Evolutionary conservation across 345 rosid species (phyloP).

Genomic region (Eucalyptus erythrocorys): DNA sequence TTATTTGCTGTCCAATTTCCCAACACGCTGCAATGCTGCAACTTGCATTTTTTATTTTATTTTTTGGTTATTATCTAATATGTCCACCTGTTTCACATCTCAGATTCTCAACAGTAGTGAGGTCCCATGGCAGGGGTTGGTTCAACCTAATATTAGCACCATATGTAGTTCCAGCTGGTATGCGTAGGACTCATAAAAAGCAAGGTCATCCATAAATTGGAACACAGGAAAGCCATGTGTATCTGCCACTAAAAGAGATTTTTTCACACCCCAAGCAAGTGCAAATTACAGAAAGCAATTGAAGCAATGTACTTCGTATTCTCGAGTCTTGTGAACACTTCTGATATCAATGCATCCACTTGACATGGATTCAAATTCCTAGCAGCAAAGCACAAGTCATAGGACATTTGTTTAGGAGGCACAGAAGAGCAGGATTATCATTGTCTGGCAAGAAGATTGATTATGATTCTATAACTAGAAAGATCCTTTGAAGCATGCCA

Average conservation of each 20-base stretch:
- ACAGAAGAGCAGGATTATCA: not conserved
- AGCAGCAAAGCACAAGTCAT: not conserved
- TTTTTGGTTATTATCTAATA: not conserved
- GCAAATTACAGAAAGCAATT: not conserved
- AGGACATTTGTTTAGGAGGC: not conserved
- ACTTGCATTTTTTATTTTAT: not conserved
- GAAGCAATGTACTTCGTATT: not conserved
- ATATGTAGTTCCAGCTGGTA: not conserved
- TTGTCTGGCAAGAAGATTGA: not conserved
- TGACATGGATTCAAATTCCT: not conserved
- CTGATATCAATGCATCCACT: not conserved
- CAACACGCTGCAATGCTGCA: not conserved
- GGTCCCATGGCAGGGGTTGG: not conserved
- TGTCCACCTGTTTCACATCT: not conserved
- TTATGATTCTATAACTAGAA: not conserved
- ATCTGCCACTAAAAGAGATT: not conserved
- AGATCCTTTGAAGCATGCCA: not conserved
- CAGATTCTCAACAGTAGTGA: not conserved
- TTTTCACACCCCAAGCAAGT: not conserved
- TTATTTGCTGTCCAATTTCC: not conserved
- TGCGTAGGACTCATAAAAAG: not conserved
- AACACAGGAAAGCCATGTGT: not conserved
- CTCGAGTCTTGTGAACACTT: not conserved
- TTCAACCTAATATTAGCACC: not conserved
- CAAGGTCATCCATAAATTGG: not conserved